Base-by-base conservation (phyloP, 179 eudicot genomes). In the Silene vulgaris region DNA sequence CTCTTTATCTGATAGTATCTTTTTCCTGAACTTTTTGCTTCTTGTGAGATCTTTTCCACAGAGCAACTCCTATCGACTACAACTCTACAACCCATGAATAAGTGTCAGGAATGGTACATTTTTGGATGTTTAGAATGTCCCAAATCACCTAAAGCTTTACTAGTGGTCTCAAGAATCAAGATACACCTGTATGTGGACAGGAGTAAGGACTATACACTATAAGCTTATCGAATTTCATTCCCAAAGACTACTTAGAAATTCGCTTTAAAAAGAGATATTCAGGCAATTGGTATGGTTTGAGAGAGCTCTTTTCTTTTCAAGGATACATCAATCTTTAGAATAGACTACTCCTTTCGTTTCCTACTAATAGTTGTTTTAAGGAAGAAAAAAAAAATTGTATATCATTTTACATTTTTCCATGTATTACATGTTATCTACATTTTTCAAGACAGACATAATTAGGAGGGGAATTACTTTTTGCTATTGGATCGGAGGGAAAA, bases 241-340 rank as follows among this genome's bases (percentile, higher is more conserved):
- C 50, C 30, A 63, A 63, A 63, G 35, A 63, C 66, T 63, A 21
- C 66, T 63, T 64, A 29, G 68, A n/a, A 64, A 64, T 13, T 19
- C 13, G 37, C 68, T 26, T 26, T 29, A 13, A 64, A 9, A 64
- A 28, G 32, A 9, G 68, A 13, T 64, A 32, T 64, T 21, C 4
- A 26, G 68, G 16, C 68, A 12, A 9, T 65, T 65, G 48, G 32
- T 63, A 14, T 63, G 70, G 23, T 32, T 65, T 30, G 23, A 65
- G 40, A 65, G 23, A n/a, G n/a, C 12, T 7, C 19, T 28, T 30
- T 13, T 65, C 11, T n/a, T 16, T 29, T n/a, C 48, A 32, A 6
- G n/a, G 11, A 65, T 35, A 17, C 48, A 32, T 32, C 70, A 35
- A 11, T n/a, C 70, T 17, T 65, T 12, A 26, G 48, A 30, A 32